These are phyloP conservation scores for Wickerhamiella spandovensis DNA, from an alignment of 805 yeast genomes.

Conservation along the genomic window DNA sequence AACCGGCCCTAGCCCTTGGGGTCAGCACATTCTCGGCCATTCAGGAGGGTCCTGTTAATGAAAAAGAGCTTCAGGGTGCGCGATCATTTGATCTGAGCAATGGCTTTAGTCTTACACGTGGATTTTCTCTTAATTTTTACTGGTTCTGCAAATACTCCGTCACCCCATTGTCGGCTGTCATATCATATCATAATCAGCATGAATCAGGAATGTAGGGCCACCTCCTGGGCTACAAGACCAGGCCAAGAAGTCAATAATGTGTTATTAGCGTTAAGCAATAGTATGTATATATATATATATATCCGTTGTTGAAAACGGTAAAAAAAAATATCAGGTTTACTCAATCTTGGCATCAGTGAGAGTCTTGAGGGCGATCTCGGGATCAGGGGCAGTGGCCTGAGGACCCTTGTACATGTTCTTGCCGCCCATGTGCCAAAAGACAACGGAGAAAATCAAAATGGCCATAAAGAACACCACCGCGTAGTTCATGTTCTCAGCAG, in stretches of 20 bases:
- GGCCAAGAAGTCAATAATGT: no score
- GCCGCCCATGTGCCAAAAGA: slow-evolving; percentile 19
- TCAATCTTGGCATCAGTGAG: slow-evolving; percentile 13
- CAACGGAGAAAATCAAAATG: slow-evolving; percentile 11
- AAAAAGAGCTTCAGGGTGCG: no score
- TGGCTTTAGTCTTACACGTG: no score
- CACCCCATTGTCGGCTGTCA: not conserved
- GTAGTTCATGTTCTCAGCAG: slow-evolving; percentile 19
- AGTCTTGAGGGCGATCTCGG: slow-evolving; percentile 11
- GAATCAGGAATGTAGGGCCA: not conserved
- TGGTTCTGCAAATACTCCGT: not conserved
- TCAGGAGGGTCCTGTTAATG: not conserved
- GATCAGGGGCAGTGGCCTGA: slow-evolving; percentile 17
- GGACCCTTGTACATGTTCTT: slow-evolving; percentile 16
- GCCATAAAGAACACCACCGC: slow-evolving; percentile 21
- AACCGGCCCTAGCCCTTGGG: not conserved
- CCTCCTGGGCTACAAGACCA: not conserved
- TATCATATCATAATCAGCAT: not conserved
- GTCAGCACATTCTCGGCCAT: not conserved
- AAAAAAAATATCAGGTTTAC: slow-evolving; percentile 6
- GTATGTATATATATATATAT: not conserved
- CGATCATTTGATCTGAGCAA: not conserved
- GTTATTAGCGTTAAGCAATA: not conserved
- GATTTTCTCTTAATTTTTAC: not conserved
- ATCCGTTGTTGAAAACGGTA: not conserved